These are phyloP conservation scores for Globisporangium alternatum DNA, from an alignment of 352 stramenopile genomes.

Conservation along the genomic window DNA sequence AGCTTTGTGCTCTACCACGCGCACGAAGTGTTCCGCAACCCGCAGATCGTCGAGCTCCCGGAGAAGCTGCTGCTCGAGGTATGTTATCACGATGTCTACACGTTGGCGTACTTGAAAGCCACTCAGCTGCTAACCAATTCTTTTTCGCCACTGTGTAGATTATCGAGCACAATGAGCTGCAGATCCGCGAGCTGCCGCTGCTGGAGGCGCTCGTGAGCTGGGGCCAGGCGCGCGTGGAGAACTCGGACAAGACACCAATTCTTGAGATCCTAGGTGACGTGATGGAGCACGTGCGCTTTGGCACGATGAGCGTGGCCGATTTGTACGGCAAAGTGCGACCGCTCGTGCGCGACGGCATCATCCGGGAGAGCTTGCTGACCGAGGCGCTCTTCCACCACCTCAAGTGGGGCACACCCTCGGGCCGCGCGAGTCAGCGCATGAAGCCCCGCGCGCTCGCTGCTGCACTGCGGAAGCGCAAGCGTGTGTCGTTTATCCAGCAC, in stretches of 20 bases:
- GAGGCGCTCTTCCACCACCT: slow-evolving; percentile 86
- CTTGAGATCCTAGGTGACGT: slow-evolving; percentile 63
- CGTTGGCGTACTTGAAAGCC: neutral
- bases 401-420: slow-evolving; percentile 77
- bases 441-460: slow-evolving; percentile 61
- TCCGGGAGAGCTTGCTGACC: slow-evolving; percentile 67
- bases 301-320: slow-evolving; percentile 85
- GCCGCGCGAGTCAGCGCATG: slow-evolving; percentile 52
- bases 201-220: slow-evolving; percentile 80
- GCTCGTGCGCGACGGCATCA: slow-evolving; percentile 60
- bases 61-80: slow-evolving; percentile 83
- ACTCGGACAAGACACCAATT: slow-evolving; percentile 38
- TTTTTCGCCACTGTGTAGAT: slow-evolving; percentile 24
- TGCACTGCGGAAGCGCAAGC: slow-evolving; percentile 77
- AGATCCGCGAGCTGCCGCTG: slow-evolving; percentile 78
- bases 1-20: slow-evolving; percentile 79
- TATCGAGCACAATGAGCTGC: slow-evolving; percentile 76
- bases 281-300: slow-evolving; percentile 83
- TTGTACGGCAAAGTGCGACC: slow-evolving; percentile 84
- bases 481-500: slow-evolving; percentile 86
- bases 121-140: neutral
- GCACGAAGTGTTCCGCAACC: slow-evolving; percentile 76
- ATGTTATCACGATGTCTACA: neutral
- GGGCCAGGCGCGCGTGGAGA: slow-evolving; percentile 64
- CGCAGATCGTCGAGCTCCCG: slow-evolving; percentile 69